Evolutionary conservation across 805 yeast species (phyloP).

Genomic region (Nakazawaea ernobii): DNA sequence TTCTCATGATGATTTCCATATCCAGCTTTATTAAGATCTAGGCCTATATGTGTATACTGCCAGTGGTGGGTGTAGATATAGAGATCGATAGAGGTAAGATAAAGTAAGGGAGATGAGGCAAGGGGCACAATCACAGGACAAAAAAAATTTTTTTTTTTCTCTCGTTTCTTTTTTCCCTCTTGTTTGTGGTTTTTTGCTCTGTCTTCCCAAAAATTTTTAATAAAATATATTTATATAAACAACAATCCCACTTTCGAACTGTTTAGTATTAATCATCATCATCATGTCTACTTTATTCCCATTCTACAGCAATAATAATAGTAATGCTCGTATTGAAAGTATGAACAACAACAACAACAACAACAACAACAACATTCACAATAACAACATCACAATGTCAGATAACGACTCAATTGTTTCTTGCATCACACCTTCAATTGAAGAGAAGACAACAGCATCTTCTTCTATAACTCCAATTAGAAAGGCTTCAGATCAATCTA

Average conservation of each 20-base stretch:
- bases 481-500: slow-evolving; percentile 13
- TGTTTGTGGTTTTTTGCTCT: not conserved
- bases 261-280: not conserved
- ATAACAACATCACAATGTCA: not conserved
- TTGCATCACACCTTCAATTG: slow-evolving; percentile 6
- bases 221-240: no score
- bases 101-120: not conserved
- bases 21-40: no score
- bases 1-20: no score
- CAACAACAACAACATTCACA: not conserved
- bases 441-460: not conserved
- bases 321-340: no score
- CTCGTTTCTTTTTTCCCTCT: not conserved
- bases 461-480: not conserved
- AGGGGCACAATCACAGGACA: no score
- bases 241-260: no score
- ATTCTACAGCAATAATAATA: not conserved
- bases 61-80: no score
- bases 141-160: no score
- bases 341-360: not conserved
- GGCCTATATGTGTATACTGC: no score
- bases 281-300: not conserved
- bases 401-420: not conserved
- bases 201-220: no score
- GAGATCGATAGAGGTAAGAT: no score